Evolutionary conservation across 805 yeast species (phyloP).

Genomic region (Cyberlindnera nakhonratchasimensis): DNA sequence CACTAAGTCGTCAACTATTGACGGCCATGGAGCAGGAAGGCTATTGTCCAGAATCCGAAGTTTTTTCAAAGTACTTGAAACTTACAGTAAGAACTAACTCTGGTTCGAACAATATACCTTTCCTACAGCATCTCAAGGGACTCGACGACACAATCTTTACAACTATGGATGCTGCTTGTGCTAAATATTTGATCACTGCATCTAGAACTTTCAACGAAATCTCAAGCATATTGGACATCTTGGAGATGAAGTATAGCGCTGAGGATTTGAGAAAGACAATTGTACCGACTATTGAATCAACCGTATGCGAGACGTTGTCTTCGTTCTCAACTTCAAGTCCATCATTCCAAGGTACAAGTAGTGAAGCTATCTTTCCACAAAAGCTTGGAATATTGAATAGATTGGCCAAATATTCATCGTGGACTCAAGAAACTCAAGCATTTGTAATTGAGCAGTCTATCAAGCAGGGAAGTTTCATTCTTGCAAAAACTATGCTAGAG

Average conservation of each 20-base stretch:
- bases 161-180: slow-evolving; percentile 2
- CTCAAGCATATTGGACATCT: slow-evolving; percentile 11
- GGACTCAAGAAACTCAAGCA: slow-evolving; percentile 5
- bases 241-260: slow-evolving; percentile 5
- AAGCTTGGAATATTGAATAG: slow-evolving; percentile 11
- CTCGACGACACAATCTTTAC: slow-evolving; percentile 14
- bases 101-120: not conserved
- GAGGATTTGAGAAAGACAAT: slow-evolving; percentile 2
- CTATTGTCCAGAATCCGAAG: not conserved
- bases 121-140: slow-evolving; percentile 2
- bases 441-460: slow-evolving; percentile 4
- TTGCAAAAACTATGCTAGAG: slow-evolving; percentile 6
- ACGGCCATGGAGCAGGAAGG: not conserved
- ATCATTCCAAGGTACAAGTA: not conserved
- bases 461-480: slow-evolving; percentile 9
- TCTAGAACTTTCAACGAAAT: slow-evolving; percentile 10
- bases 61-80: slow-evolving; percentile 7
- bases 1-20: slow-evolving; percentile 1
- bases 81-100: not conserved
- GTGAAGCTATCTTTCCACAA: slow-evolving; percentile 2
- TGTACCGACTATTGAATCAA: not conserved
- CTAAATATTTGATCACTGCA: not conserved
- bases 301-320: not conserved
- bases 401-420: slow-evolving; percentile 1
- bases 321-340: not conserved